Evolutionary conservation across 768 basidiomycete species (phyloP), one percentile per base, ranked within the genome.

Genomic region (Hortiboletus flavorubellus): DNA sequence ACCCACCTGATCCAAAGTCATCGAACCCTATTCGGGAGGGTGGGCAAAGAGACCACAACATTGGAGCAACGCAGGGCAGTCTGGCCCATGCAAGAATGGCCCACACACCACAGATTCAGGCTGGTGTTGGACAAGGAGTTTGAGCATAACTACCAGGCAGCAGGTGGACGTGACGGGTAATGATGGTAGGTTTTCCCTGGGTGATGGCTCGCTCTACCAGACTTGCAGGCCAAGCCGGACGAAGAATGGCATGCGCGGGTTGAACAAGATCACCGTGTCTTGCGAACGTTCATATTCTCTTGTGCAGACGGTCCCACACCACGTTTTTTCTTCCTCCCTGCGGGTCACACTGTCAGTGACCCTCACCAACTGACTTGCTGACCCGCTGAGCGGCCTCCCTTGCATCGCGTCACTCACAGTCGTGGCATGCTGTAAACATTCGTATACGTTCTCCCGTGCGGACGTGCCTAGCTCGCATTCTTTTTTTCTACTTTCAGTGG

Each of bases 61-160:
- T 97, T 38, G 97, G 97, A 55, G 91, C 94, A 2, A 85, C 92
- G 1, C 89, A 91, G 57, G 95, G 95, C 43, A 96, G 97, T 74
- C 80, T 99, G 8, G 83, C 98, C 37, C 95, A 99, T 64, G 89
- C 49, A 95, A 99, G 73, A 93, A 96, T 69, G 97, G 97, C 0
- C 93, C 93, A 2, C 93, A 96, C 65, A 87, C 89, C 18, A 93
- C 61, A 93, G 91, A 0, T 94, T 93, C 61, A 85, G 83, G 21
- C 21, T 21, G 26, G 76, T 97, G 55, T 89, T 80, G 62, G 73
- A 96, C 71, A 78, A 77, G 59, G 84, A 89, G 52, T 98, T 98
- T 73, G 89, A 94, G 68, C 87, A 89, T 70, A 85, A 87, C 59
- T 99, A 93, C 71, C 21, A 21, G 21, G 21, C 21, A 21, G 21